Conservation (phyloP, 495 filamentous ascomycete species). For the Chaetomidium leptoderma region DNA sequence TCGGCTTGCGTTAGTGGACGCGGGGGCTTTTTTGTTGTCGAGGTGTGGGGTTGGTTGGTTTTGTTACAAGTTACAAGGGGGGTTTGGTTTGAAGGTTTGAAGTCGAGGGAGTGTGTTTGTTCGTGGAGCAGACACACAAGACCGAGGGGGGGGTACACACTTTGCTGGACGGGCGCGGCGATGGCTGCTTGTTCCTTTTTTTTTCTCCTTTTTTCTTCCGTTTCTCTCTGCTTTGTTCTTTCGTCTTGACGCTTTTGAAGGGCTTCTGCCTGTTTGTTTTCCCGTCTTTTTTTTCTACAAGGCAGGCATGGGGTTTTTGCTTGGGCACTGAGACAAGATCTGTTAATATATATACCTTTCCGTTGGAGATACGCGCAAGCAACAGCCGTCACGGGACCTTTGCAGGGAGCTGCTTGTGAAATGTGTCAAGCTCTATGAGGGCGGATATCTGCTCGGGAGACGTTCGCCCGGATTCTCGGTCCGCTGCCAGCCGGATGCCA, state of each 20-base stretch:
- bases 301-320: conserved; percentile 9
- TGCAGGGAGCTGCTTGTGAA: not conserved
- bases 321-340: conserved; percentile 13
- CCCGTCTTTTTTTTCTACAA: not conserved
- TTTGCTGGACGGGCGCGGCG: not conserved
- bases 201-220: not conserved
- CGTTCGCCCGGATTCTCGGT: not conserved
- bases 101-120: not conserved
- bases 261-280: not conserved
- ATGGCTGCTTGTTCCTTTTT: conserved; percentile 1
- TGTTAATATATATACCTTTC: conserved; percentile 15
- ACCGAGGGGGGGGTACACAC: conserved; percentile 5
- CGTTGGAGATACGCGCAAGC: conserved; percentile 1
- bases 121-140: not conserved
- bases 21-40: too few species aligned
- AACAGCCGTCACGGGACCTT: not conserved
- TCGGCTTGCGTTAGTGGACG: conserved; percentile 64
- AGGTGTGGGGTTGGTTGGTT: not conserved
- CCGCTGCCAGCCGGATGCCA: not conserved
- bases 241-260: not conserved
- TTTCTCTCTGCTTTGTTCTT: not conserved
- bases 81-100: not conserved
- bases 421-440: not conserved
- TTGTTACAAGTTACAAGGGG: not conserved
- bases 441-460: not conserved